Percentiles rank a stretch among this genome's conserved stretches.
Evolutionary conservation across 228 moss, liverwort and hornwort species (phyloP).

Genomic region (Sphagnum magellanicum): DNA sequence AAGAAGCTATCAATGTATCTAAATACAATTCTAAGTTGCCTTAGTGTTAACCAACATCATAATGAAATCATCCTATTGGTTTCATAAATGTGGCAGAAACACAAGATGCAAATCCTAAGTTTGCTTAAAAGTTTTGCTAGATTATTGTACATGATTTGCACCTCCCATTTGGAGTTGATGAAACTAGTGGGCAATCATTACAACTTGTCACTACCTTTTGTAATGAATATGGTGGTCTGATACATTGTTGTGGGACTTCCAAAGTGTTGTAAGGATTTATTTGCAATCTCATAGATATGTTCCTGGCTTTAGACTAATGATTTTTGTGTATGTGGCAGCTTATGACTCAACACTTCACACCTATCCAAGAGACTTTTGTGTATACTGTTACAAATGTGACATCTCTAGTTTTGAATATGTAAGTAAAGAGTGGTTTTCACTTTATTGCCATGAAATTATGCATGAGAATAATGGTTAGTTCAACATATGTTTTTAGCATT

Average conservation of each 20-base stretch:
- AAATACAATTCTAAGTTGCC: neutral
- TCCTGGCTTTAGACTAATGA: neutral
- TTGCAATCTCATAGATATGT: neutral
- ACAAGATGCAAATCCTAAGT: neutral
- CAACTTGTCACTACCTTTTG: neutral
- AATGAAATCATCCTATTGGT: neutral
- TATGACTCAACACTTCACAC: conserved; percentile 83
- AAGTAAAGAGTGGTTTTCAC: neutral
- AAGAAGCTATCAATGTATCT: conserved; percentile 86
- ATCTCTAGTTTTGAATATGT: conserved; percentile 65
- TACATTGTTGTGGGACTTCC: neutral
- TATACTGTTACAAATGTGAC: conserved; percentile 90
- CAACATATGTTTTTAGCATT: too few species aligned
- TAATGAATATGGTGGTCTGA: neutral
- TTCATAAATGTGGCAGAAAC: neutral
- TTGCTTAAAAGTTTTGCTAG: neutral
- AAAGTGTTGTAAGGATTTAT: neutral
- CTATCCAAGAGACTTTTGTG: conserved; percentile 78
- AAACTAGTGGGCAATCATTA: neutral
- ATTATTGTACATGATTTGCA: neutral
- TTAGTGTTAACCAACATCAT: neutral
- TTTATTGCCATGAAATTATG: too few species aligned
- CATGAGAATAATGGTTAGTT: too few species aligned
- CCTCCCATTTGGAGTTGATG: neutral
- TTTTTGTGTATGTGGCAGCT: conserved; percentile 43